phyloP scores from a whole-genome alignment of 441 rosid species.

The Gossypium aridum region DNA sequence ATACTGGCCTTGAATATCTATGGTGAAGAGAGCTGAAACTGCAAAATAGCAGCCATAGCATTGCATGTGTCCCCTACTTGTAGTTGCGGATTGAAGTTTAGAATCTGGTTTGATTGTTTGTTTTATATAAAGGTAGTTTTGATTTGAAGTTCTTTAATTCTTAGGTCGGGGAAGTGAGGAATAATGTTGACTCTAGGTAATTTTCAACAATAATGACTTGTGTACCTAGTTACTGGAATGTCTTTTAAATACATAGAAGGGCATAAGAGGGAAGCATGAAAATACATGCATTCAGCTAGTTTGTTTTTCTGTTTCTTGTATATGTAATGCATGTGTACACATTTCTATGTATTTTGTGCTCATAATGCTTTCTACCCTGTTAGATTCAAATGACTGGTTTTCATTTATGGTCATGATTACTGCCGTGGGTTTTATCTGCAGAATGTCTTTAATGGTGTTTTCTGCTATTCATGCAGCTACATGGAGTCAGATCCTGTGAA shows the following conservation, averaged over 20 bases:
- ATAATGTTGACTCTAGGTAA: background rate
- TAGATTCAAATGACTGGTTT: background rate
- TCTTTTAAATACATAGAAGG: background rate
- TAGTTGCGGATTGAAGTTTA: background rate
- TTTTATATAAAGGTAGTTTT: background rate
- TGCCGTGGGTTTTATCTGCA: background rate
- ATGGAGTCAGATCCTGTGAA: constrained; percentile 94
- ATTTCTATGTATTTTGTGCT: background rate
- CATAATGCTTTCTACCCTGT: background rate
- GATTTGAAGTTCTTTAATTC: background rate
- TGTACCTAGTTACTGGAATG: background rate
- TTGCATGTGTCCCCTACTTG: background rate
- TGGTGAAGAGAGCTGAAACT: background rate
- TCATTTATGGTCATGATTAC: background rate
- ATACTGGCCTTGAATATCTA: background rate
- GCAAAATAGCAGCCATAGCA: background rate
- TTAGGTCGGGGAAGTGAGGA: background rate
- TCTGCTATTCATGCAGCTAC: constrained; percentile 45
- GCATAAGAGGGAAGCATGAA: background rate
- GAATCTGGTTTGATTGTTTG: background rate
- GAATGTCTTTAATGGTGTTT: constrained; percentile 7
- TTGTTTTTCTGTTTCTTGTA: background rate
- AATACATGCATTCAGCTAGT: background rate
- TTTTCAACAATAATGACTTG: background rate
- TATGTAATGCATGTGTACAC: background rate